Conservation (phyloP, 2,329 filamentous ascomycete species). For the Botrytis hyacinthi region DNA sequence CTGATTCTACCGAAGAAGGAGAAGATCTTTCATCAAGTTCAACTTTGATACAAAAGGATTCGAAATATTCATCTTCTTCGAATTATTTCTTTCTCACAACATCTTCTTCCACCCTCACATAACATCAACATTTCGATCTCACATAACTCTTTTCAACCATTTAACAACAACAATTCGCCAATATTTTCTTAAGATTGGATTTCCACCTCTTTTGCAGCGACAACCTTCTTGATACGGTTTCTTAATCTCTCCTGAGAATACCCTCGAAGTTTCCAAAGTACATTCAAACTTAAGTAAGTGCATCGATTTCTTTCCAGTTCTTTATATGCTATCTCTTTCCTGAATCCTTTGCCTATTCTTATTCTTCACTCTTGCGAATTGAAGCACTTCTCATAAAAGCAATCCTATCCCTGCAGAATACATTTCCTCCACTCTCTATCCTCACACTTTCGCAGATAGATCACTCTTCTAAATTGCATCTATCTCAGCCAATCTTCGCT, state of each 20-base stretch:
- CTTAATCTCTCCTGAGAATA: not conserved
- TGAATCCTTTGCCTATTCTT: not conserved
- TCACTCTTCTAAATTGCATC: not conserved
- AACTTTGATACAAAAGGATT: not conserved
- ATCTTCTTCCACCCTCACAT: not conserved
- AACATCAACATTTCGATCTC: not conserved
- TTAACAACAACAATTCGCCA: not conserved
- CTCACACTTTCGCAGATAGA: not conserved
- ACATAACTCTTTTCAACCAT: not conserved
- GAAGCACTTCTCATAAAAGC: not conserved
- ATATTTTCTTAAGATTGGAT: not conserved
- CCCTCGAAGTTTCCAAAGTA: not conserved
- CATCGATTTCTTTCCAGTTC: not conserved
- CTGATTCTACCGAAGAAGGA: not conserved
- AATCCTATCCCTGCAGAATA: not conserved
- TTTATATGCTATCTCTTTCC: not conserved
- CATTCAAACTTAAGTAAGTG: not conserved
- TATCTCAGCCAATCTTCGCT: not conserved
- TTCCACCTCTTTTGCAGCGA: not conserved
- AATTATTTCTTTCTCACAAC: not conserved
- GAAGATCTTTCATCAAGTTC: not conserved
- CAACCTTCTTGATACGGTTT: not conserved
- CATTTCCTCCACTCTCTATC: not conserved
- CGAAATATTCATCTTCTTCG: not conserved
- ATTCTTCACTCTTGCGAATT: not conserved